Evolutionary conservation across 1,139 yeast species (phyloP).

Genomic region (Lipomyces yarrowii): DNA sequence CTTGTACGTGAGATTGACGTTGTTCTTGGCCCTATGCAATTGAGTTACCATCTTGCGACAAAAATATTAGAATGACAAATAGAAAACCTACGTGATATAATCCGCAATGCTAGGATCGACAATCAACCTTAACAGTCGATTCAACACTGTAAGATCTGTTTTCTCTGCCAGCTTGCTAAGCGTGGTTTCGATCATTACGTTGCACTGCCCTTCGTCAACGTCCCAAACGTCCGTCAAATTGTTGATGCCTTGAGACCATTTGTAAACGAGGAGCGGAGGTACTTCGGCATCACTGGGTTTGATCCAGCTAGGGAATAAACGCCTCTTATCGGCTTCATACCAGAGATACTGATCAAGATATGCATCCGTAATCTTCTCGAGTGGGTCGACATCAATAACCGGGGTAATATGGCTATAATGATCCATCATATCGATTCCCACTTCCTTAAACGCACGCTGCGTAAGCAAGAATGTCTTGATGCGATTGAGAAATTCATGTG

Average conservation of each 20-base stretch:
- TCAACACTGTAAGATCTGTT: constrained; percentile 82
- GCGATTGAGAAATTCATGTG: constrained; percentile 87
- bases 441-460: constrained; percentile 91
- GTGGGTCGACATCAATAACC: constrained; percentile 83
- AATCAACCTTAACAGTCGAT: constrained; percentile 74
- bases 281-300: constrained; percentile 95
- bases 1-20: constrained; percentile 77
- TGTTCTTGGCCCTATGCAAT: constrained; percentile 72
- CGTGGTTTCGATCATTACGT: constrained; percentile 81
- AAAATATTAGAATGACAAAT: not conserved
- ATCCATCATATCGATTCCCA: constrained; percentile 88
- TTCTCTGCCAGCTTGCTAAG: constrained; percentile 76
- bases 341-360: constrained; percentile 93
- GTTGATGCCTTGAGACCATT: constrained; percentile 95
- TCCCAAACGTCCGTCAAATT: constrained; percentile 81
- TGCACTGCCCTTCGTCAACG: constrained; percentile 68
- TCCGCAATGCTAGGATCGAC: constrained; percentile 94
- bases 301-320: constrained; percentile 92
- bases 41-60: not conserved
- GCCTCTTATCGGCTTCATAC: constrained; percentile 91
- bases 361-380: constrained; percentile 95
- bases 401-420: constrained; percentile 83
- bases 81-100: constrained; percentile 55
- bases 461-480: constrained; percentile 81
- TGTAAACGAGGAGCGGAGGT: constrained; percentile 87